Base-by-base conservation (phyloP, 352 stramenopile genomes). In the Phytophthora constricta region DNA sequence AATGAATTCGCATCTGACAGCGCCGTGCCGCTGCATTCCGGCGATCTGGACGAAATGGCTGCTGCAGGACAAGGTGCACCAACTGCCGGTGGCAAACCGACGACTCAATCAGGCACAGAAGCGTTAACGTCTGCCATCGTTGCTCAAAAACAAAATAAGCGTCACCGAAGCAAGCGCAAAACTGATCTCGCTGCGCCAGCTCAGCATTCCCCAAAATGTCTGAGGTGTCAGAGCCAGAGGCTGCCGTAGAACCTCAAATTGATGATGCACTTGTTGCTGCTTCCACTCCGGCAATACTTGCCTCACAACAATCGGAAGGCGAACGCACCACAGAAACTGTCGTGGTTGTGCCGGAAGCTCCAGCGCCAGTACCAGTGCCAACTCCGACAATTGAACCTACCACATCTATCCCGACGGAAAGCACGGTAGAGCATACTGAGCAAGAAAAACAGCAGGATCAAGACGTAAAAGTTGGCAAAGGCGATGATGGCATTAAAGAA, bases 281-380 rank as follows among this genome's bases (percentile, higher is more conserved):
- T 39, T 4, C 4, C 11, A 3, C 37, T 41, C 22, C 42, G 46
- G 13, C 34, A 22, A 26, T 60, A 26, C 3, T 50, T 56, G 16
- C 46, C 22, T 22, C 34, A 34, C 41, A 71, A n/a, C 62, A 75
- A 25, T 43, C 62, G 19, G 67, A 75, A 54, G 67, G 52, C 7
- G 62, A 75, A 48, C 46, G 62, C 56, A 75, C 67, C 17, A 75
- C 67, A 0, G 67, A 75, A 14, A 33, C 22, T 3, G 49, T 52
- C 10, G 26, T 34, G 28, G 19, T n/a, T 31, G n/a, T 37, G n/a
- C n/a, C n/a, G n/a, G n/a, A n/a, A n/a, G n/a, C n/a, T n/a, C n/a
- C n/a, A n/a, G n/a, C n/a, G n/a, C n/a, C n/a, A 28, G 22, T 47
- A 28, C 20, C 14, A 27, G n/a, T n/a, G n/a, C n/a, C n/a, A n/a